Evolutionary conservation across 352 stramenopile genomes (phyloP), one percentile per base, ranked within the genome.

Genomic region (Plasmopara viticola): DNA sequence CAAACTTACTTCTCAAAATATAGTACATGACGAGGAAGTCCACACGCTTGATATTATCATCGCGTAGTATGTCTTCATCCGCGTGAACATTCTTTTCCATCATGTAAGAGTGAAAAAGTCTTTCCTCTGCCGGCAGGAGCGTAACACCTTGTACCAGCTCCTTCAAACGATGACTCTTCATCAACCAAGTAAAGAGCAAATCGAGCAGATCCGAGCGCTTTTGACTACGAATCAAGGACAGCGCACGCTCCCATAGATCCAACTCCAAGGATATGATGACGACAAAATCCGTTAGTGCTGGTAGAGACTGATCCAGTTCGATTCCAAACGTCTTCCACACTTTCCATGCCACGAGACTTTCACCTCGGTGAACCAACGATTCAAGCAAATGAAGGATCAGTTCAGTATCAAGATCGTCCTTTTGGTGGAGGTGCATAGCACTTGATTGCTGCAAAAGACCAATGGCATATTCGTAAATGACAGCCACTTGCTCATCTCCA

Each of bases 21-120:
- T 90, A 90, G 58, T 90, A 92, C 78, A 92, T 92, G 34, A 87
- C 73, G 4, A 92, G 68, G 56, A 92, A 66, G 44, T 92, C 82
- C 29, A 83, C 72, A 30, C 67, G 74, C 63, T 78, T 87, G 41
- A 88, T 87, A 42, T 71, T 81, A 5, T 81, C 66, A 35, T 92
- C 79, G 9, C 76, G 67, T 6, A 89, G 58, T 40, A 85, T 61
- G n/a, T 84, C 68, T 42, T 84, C 68, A 10, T 76, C 72, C 0
- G 64, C 41, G 1, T 63, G 46, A n/a, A 76, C 44, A 30, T 66
- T 66, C 18, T 66, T 67, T n/a, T 84, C 72, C 73, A 89, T 78
- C 78, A 90, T 90, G 40, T 82, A 86, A 41, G 69, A 58, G 42
- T 90, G 77, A 43, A 89, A 89, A 0, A 74, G 41, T 12, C 58